These are phyloP conservation scores for Tanacetum coccineum DNA, from an alignment of 129 eudicot species.

Conservation along the genomic window DNA sequence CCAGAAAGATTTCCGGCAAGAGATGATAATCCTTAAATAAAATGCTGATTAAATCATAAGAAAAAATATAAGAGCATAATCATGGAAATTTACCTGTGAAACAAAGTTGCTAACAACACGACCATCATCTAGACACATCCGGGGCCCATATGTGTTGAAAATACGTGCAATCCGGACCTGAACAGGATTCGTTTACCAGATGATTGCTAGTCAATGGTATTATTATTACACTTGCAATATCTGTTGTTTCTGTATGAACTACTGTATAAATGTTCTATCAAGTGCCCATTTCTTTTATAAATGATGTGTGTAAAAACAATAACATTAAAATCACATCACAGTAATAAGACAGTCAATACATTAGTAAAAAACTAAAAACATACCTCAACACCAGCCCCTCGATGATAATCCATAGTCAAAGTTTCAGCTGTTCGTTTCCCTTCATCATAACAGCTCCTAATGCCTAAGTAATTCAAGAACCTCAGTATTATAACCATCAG, in stretches of 20 bases:
- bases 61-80: neutral
- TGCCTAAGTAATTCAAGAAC: slow-evolving; percentile 35
- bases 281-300: neutral
- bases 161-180: slow-evolving; percentile 80
- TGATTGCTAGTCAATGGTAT: neutral
- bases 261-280: neutral
- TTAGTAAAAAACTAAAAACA: neutral
- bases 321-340: neutral
- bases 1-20: too few species aligned
- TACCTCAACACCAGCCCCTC: slow-evolving; percentile 79
- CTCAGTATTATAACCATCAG: neutral
- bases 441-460: slow-evolving; percentile 83
- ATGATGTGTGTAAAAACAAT: neutral
- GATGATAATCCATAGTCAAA: slow-evolving; percentile 77
- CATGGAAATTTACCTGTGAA: slow-evolving; percentile 50
- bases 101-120: slow-evolving; percentile 91
- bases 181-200: neutral
- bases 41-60: neutral
- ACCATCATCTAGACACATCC: slow-evolving; percentile 84
- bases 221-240: neutral
- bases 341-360: too few species aligned
- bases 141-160: slow-evolving; percentile 79
- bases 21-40: slow-evolving; percentile 1
- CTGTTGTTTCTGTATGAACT: neutral
- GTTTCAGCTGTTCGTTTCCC: slow-evolving; percentile 80